Conservation (phyloP, 140 eudicot species). For the Ambrosia hybrid region DNA sequence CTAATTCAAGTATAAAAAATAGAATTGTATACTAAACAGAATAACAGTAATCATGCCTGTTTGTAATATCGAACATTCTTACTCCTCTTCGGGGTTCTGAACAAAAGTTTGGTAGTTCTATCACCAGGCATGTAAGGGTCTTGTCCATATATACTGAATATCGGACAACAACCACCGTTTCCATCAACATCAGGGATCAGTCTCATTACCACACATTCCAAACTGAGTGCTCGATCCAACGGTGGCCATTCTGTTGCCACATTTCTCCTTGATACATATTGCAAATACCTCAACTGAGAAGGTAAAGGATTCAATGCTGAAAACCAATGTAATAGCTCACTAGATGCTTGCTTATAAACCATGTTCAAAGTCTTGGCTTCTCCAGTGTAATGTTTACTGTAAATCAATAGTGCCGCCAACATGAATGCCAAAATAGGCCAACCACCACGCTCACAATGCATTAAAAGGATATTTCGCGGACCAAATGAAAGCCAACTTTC, state of each 20-base stretch:
- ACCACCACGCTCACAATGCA: conserved; percentile 98
- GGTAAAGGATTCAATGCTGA: conserved; percentile 84
- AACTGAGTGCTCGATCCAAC: conserved; percentile 66
- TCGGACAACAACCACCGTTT: conserved; percentile 86
- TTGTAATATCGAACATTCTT: conserved; percentile 72
- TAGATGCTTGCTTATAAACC: conserved; percentile 91
- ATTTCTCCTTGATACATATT: conserved; percentile 86
- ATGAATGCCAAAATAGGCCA: conserved; percentile 97
- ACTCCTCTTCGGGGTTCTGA: conserved; percentile 69
- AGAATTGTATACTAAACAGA: conserved; percentile 16
- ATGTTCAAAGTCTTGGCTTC: conserved; percentile 85
- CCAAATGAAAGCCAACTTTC: conserved; percentile 94
- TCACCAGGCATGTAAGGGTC: conserved; percentile 78
- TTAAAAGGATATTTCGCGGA: conserved; percentile 70
- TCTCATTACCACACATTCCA: conserved; percentile 85
- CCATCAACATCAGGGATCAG: conserved; percentile 80
- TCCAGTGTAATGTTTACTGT: conserved; percentile 65
- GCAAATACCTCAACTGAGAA: conserved; percentile 87
- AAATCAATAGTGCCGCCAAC: conserved; percentile 86
- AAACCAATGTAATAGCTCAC: conserved; percentile 65
- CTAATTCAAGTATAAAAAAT: background rate
- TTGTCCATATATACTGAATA: conserved; percentile 81
- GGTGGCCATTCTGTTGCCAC: conserved; percentile 95
- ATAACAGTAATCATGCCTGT: conserved; percentile 52
- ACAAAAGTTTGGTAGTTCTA: conserved; percentile 70